phyloP scores from a whole-genome alignment of 2,329 filamentous ascomycete genomes.

The Emydomyces testavorans region DNA sequence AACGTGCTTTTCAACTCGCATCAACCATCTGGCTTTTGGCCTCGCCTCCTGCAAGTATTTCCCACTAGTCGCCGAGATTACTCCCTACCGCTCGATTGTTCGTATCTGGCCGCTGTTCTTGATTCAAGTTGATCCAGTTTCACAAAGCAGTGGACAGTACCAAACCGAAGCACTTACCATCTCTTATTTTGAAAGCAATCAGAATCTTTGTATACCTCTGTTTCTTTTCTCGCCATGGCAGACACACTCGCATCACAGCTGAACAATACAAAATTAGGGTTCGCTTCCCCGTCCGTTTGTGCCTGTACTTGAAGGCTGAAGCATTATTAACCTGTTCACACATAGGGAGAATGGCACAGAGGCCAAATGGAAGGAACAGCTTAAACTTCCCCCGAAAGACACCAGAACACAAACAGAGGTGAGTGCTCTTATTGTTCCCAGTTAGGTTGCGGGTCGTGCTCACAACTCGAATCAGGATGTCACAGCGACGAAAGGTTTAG shows the following conservation, averaged over 20 bases:
- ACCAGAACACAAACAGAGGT: conserved; percentile 41
- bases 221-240: conserved; percentile 24
- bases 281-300: conserved; percentile 15
- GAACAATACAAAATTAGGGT: conserved; percentile 36
- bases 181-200: not conserved
- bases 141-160: not conserved
- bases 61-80: too few species aligned
- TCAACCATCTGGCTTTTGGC: too few species aligned
- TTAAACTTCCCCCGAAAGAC: conserved; percentile 40
- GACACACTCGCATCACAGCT: conserved; percentile 38
- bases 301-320: not conserved
- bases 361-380: conserved; percentile 34
- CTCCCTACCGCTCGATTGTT: not conserved
- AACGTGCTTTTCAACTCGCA: too few species aligned
- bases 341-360: conserved; percentile 32
- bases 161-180: not conserved
- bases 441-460: conserved; percentile 9
- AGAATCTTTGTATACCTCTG: not conserved
- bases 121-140: not conserved
- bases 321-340: not conserved
- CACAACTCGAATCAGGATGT: conserved; percentile 63
- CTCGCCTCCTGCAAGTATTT: too few species aligned
- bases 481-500: conserved; percentile 90
- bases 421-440: conserved; percentile 11
- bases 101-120: not conserved